Percentiles rank a stretch among this genome's conserved stretches.
Conservation (phyloP, 1,139 yeast species). For the Magnusiomyces clavatus region DNA sequence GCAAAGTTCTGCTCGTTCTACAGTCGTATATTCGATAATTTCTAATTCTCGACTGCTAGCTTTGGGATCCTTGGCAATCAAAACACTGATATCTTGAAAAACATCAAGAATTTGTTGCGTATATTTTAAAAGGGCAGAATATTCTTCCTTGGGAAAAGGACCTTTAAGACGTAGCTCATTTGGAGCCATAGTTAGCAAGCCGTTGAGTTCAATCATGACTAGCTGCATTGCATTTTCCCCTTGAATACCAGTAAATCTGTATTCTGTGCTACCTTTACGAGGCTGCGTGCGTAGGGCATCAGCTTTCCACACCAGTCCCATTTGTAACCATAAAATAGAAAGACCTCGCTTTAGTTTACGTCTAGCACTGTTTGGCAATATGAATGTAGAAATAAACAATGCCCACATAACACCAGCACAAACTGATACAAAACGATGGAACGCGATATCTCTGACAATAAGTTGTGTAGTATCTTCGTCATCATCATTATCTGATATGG, state of each 20-base stretch:
- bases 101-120: slow-evolving; percentile 69
- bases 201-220: slow-evolving; percentile 54
- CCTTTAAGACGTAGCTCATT: slow-evolving; percentile 72
- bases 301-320: slow-evolving; percentile 78
- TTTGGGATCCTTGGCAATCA: slow-evolving; percentile 54
- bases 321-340: slow-evolving; percentile 63
- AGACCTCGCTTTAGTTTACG: slow-evolving; percentile 56
- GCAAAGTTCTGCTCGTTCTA: slow-evolving; percentile 61
- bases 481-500: slow-evolving; percentile 51
- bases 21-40: slow-evolving; percentile 47
- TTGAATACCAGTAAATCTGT: slow-evolving; percentile 22
- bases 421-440: slow-evolving; percentile 69
- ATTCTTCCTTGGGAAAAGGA: slow-evolving; percentile 50
- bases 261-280: slow-evolving; percentile 13
- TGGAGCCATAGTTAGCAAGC: slow-evolving; percentile 63
- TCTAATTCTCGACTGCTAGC: slow-evolving; percentile 48
- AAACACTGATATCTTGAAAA: slow-evolving; percentile 60
- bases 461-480: slow-evolving; percentile 68
- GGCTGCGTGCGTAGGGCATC: slow-evolving; percentile 39
- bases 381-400: slow-evolving; percentile 46
- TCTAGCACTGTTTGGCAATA: slow-evolving; percentile 73
- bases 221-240: slow-evolving; percentile 36
- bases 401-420: slow-evolving; percentile 75
- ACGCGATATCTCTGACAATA: slow-evolving; percentile 65
- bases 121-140: slow-evolving; percentile 43